Evolutionary conservation across 164 flowering plant species (phyloP), one percentile per base, ranked within the genome.

Genomic region (Brasenia schreberi): DNA sequence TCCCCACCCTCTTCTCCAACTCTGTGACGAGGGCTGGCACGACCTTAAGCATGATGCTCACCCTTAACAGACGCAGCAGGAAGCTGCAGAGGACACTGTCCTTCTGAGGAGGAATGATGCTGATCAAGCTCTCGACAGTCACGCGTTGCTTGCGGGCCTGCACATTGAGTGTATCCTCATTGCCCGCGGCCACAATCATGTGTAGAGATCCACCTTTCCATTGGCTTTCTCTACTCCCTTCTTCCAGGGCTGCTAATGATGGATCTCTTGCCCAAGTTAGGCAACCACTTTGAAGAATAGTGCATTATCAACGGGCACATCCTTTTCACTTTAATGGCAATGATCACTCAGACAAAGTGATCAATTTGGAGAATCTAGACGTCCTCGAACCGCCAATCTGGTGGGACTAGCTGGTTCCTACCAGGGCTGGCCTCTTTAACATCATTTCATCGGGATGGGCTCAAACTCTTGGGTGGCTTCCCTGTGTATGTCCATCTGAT

Each of bases 361-460:
- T 88, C 96, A 43, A 87, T 93, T 71, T 91, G 71, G 1, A 93
- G 86, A 17, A 86, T 80, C 1, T 92, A 84, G 14, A 81, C 88
- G 67, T 90, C 97, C 71, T 87, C 92, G 68, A 90, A 90, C 97
- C 97, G 87, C 96, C 98, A 93, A 73, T 89, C 90, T n/a, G 90
- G 84, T 23, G 90, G 90, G 11, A 87, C 92, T 5, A 70, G 82
- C 11, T 80, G 80, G 77, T 53, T 80, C 53, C 83, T 72, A 67
- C 84, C 77, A 3, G 92, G 92, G 72, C 88, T 86, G 0, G 86
- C 75, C 18, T 83, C 84, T 65, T 87, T 87, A 76, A 72, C 19
- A 5, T 86, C 87, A 44, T 78, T 86, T 88, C 91, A 84, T 61
- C 76, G 83, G 2, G 27, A 23, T 0, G 90, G 87, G 68, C 89